These are phyloP conservation scores for Pseudohyphozyma bogoriensis DNA, from an alignment of 768 basidiomycete genomes.

Conservation along the genomic window DNA sequence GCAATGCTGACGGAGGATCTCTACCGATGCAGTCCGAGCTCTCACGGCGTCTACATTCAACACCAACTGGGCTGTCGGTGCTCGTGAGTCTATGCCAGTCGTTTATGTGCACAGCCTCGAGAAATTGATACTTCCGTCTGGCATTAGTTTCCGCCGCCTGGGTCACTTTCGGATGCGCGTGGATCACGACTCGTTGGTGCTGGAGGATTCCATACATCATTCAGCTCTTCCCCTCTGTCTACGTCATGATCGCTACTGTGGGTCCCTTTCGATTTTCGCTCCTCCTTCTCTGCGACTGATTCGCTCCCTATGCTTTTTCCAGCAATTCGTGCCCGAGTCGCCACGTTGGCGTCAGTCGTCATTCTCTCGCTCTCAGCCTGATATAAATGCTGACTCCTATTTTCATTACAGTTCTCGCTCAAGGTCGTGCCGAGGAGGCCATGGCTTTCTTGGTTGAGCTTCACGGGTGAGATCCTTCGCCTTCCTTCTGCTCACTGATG, in stretches of 20 bases:
- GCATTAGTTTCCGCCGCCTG: background rate
- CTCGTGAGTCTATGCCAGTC: background rate
- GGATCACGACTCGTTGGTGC: background rate
- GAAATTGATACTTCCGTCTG: background rate
- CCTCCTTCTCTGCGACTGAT: too few species aligned
- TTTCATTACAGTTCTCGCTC: too few species aligned
- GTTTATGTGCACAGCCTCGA: background rate
- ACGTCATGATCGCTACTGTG: background rate
- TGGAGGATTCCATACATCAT: background rate
- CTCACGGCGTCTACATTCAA: background rate
- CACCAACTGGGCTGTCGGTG: background rate
- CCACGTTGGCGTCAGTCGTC: background rate
- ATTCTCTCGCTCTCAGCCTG: too few species aligned
- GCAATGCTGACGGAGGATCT: too few species aligned
- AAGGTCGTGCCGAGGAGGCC: too few species aligned
- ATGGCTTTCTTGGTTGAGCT: constrained; percentile 67
- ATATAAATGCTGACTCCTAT: too few species aligned
- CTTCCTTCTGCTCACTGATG: too few species aligned
- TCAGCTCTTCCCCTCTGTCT: background rate
- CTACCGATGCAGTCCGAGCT: background rate
- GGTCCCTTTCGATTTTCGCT: background rate
- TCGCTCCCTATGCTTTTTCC: too few species aligned
- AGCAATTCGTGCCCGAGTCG: background rate
- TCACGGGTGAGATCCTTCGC: too few species aligned
- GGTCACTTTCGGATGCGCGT: background rate